Percentiles rank a stretch among this genome's conserved stretches.
phyloP scores from a whole-genome alignment of 2,329 filamentous ascomycete genomes.

The Ceratocystis albifundus region DNA sequence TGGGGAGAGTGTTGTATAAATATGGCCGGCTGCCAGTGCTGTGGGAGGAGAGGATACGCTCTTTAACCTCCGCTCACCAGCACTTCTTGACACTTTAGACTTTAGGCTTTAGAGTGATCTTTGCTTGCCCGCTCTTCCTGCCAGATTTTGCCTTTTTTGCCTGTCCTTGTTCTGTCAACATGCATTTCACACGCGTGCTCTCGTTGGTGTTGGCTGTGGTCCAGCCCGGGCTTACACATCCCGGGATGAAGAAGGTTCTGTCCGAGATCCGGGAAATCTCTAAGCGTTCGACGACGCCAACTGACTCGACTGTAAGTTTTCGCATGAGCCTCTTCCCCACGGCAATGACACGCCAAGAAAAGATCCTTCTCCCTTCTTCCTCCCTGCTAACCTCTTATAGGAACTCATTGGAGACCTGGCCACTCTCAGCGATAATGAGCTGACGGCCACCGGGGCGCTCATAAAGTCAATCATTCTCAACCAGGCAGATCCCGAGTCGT shows the following conservation, averaged over 20 bases:
- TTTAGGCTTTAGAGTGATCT: not conserved
- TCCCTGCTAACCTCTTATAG: not conserved
- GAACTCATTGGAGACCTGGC: slow-evolving; percentile 34
- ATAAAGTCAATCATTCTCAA: slow-evolving; percentile 33
- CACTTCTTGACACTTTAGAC: not conserved
- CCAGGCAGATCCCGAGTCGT: slow-evolving; percentile 27
- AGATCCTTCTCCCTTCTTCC: too few relatives aligned
- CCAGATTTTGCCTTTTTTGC: not conserved
- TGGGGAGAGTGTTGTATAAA: not conserved
- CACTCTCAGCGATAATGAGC: slow-evolving; percentile 27
- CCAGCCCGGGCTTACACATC: slow-evolving; percentile 10
- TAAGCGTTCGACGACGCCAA: slow-evolving; percentile 7
- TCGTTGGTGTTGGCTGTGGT: not conserved
- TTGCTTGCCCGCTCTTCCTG: not conserved
- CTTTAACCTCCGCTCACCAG: not conserved
- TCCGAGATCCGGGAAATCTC: slow-evolving; percentile 13
- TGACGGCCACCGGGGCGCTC: slow-evolving; percentile 30
- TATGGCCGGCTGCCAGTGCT: not conserved
- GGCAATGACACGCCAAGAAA: not conserved
- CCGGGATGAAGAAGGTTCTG: slow-evolving; percentile 17
- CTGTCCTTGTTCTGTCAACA: not conserved
- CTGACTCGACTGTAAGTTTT: slow-evolving; percentile 15
- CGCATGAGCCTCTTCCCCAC: not conserved
- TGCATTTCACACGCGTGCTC: not conserved
- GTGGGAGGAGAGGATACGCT: not conserved